phyloP scores from a whole-genome alignment of 495 filamentous ascomycete species.

The Geoglossum glabrum region DNA sequence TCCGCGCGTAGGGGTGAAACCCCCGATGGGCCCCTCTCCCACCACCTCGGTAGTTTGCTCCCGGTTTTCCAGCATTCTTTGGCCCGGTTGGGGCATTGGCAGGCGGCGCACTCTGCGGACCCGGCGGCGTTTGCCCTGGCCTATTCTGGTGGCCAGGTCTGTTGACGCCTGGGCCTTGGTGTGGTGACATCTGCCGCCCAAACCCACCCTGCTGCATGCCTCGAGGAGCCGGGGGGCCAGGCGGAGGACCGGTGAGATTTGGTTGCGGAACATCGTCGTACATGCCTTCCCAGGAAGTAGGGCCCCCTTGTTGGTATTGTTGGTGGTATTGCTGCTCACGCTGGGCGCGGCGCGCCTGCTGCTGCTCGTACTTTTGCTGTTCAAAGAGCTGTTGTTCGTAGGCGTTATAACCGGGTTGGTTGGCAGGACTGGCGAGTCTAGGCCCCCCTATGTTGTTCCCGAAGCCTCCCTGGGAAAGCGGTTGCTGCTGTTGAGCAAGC shows the following conservation, averaged over 20 bases:
- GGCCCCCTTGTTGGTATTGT: conserved; percentile 24
- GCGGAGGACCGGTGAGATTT: conserved; percentile 25
- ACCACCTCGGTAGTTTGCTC: conserved; percentile 86
- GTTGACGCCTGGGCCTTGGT: conserved; percentile 11
- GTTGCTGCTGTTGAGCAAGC: background rate
- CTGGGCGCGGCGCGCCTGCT: conserved; percentile 35
- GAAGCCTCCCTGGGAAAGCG: background rate
- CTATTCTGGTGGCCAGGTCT: conserved; percentile 18
- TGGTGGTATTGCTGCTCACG: conserved; percentile 27
- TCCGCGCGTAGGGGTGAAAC: conserved; percentile 60
- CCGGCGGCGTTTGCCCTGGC: conserved; percentile 26
- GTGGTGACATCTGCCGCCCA: conserved; percentile 11
- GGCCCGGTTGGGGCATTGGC: conserved; percentile 91
- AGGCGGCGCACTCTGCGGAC: conserved; percentile 52
- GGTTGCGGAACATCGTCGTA: conserved; percentile 95
- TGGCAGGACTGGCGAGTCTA: conserved; percentile 17
- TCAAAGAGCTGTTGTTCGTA: conserved; percentile 67
- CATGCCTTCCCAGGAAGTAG: conserved; percentile 95
- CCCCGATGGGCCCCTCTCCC: conserved; percentile 53
- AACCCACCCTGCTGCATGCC: conserved; percentile 17
- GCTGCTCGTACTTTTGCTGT: conserved; percentile 71
- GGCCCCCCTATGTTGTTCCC: conserved; percentile 15
- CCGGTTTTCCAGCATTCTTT: conserved; percentile 85
- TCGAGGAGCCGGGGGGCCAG: conserved; percentile 33
- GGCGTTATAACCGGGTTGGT: conserved; percentile 41